Conservation (phyloP, 805 yeast genomes). For the Metschnikowia koreensis region DNA sequence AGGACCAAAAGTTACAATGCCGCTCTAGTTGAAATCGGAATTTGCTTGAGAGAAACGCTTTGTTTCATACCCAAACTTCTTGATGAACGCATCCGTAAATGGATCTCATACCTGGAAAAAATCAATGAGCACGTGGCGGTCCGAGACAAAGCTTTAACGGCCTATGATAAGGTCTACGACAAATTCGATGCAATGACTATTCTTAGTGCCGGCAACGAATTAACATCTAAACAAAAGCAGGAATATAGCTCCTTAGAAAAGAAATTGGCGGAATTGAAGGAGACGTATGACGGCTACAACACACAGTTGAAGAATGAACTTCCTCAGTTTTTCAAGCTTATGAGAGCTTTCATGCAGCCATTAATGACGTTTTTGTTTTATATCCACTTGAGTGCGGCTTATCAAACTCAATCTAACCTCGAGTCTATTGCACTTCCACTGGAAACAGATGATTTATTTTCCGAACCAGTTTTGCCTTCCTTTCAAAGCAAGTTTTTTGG, state of each 20-base stretch:
- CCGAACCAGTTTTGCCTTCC: neutral
- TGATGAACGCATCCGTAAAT: constrained; percentile 16
- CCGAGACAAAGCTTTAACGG: constrained; percentile 35
- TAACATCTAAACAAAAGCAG: constrained; percentile 30
- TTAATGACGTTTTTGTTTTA: constrained; percentile 36
- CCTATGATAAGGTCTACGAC: constrained; percentile 34
- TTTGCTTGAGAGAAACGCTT: constrained; percentile 11
- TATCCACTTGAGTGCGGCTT: constrained; percentile 33
- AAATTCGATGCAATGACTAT: constrained; percentile 28
- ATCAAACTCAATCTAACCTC: constrained; percentile 28
- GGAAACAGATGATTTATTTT: constrained; percentile 2
- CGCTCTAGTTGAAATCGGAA: constrained; percentile 16
- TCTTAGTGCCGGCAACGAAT: constrained; percentile 35
- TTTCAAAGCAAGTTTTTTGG: neutral
- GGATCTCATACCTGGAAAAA: constrained; percentile 18
- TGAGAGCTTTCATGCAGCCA: constrained; percentile 29
- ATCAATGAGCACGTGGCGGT: constrained; percentile 28
- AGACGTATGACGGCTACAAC: constrained; percentile 37
- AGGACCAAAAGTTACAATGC: constrained; percentile 19
- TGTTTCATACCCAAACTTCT: constrained; percentile 6
- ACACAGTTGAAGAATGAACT: constrained; percentile 43
- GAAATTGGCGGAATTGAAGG: constrained; percentile 24
- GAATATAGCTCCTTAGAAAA: constrained; percentile 24
- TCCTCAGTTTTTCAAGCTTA: constrained; percentile 41
- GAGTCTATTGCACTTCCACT: constrained; percentile 15